Base-by-base conservation (phyloP, 208 protist species). In the Crithidia mellificae region DNA sequence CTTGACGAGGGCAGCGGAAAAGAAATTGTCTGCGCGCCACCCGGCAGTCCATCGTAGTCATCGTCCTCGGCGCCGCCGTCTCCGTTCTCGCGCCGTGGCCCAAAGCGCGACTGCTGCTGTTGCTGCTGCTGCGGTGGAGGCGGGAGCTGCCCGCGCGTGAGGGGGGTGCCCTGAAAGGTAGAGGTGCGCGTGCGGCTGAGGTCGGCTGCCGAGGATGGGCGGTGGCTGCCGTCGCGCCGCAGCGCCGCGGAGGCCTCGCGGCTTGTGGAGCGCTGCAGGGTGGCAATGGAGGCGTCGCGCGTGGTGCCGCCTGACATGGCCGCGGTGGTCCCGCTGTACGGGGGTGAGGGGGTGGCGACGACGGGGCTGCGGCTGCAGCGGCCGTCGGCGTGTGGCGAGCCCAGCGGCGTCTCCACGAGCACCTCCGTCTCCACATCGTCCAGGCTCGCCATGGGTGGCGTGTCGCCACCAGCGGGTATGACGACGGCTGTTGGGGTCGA, bases 371-470 rank as follows among this genome's bases (percentile, higher is more conserved):
- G 14, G 30, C 25, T 34, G 32, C 11, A 4, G 34, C n/a, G 22
- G 17, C n/a, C 41, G 8, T 12, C 17, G 41, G 14, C 27, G 52
- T n/a, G 17, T 15, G 34, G 44, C 32, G 22, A 9, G 15, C 24
- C 50, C 12, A 41, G 63, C 19, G 70, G 62, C 14, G 70, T 76
- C 32, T 41, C 61, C 7, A 58, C 39, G 9, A 76, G 50, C 62
- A 70, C n/a, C 39, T 64, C 63, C 17, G 63, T 70, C 32, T 76
- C 70, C 17, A 76, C 22, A 11, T 76, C 63, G 22, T 53, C 63
- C 19, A 29, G 7, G 12, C n/a, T 34, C 2, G 56, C 11, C n/a
- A 25, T n/a, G 6, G 39, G 38, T n/a, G 51, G 24, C 5, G 38
- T 49, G n/a, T 6, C 8, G n/a, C 12, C 41, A 17, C 12, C 41